These are phyloP conservation scores for Panaeolus papilionaceus DNA, from an alignment of 768 basidiomycete genomes.

Conservation along the genomic window DNA sequence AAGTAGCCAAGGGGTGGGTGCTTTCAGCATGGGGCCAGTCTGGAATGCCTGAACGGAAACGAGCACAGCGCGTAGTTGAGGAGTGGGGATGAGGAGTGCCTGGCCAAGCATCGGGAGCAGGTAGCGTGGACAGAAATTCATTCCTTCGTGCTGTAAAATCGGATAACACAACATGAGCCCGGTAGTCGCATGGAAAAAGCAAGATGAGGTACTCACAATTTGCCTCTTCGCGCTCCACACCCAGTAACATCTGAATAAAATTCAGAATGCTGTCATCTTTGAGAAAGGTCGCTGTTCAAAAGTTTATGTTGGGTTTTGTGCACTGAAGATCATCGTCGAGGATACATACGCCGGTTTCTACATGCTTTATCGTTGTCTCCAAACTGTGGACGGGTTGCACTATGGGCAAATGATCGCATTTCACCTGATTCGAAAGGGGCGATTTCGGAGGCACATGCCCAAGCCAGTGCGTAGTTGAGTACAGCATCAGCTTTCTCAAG, in stretches of 20 bases:
- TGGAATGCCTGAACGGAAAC: slow-evolving; percentile 36
- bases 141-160: slow-evolving; percentile 6
- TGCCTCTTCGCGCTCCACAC: neutral
- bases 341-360: neutral
- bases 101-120: slow-evolving; percentile 29
- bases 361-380: neutral
- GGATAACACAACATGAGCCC: neutral
- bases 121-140: neutral
- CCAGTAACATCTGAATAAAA: slow-evolving; percentile 3
- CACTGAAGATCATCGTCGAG: neutral
- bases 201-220: neutral
- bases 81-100: slow-evolving; percentile 32
- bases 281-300: neutral
- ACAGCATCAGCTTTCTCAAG: slow-evolving; percentile 1
- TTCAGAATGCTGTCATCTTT: slow-evolving; percentile 2
- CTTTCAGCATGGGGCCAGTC: slow-evolving; percentile 28
- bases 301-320: neutral
- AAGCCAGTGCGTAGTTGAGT: neutral
- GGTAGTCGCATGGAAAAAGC: neutral
- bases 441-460: neutral
- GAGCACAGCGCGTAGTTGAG: slow-evolving; percentile 38
- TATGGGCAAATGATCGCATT: slow-evolving; percentile 20
- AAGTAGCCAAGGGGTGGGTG: slow-evolving; percentile 25
- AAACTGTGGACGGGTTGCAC: neutral
- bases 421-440: neutral